A percentile compares a stretch with the other conserved stretches of the same genome.
Conservation (phyloP, 2,329 filamentous ascomycete genomes). For the Gremmenia infestans region DNA sequence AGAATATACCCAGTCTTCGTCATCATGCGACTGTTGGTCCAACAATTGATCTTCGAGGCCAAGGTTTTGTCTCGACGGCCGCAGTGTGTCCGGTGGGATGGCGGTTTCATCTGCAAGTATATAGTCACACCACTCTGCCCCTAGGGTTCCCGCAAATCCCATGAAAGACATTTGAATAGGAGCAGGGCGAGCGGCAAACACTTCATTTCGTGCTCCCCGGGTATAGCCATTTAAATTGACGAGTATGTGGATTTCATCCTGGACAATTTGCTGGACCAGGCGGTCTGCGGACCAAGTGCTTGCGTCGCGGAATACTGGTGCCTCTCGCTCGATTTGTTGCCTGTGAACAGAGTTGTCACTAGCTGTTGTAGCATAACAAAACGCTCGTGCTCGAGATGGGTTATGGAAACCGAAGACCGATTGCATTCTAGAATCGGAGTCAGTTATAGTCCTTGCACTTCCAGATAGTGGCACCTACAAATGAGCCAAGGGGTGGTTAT, state of each 20-base stretch:
- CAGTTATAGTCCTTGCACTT: not conserved
- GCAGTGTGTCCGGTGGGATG: slow-evolving; percentile 74
- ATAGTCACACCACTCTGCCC: slow-evolving; percentile 98
- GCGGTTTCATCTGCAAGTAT: slow-evolving; percentile 86
- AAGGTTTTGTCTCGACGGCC: slow-evolving; percentile 72
- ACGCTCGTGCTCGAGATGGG: slow-evolving; percentile 66
- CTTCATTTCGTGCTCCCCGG: slow-evolving; percentile 90
- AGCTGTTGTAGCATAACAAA: slow-evolving; percentile 91
- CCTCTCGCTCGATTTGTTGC: slow-evolving; percentile 86
- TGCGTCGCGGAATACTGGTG: slow-evolving; percentile 85
- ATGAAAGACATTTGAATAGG: slow-evolving; percentile 99
- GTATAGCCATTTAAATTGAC: slow-evolving; percentile 99
- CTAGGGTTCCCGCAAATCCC: slow-evolving; percentile 94
- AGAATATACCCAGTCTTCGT: slow-evolving; percentile 85
- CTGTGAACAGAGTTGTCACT: slow-evolving; percentile 88
- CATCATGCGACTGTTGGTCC: slow-evolving; percentile 55
- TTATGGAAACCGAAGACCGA: slow-evolving; percentile 95
- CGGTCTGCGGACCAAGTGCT: slow-evolving; percentile 81
- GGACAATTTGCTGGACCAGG: slow-evolving; percentile 78
- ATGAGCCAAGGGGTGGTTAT: slow-evolving; percentile 94
- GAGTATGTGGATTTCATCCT: slow-evolving; percentile 87
- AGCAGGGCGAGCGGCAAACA: slow-evolving; percentile 90
- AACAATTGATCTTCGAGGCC: slow-evolving; percentile 65
- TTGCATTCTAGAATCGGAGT: slow-evolving; percentile 63
- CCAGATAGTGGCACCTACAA: slow-evolving; percentile 46